Percentiles rank a stretch among this genome's conserved stretches.
phyloP scores from a whole-genome alignment of 2,329 filamentous ascomycete species.

The Lithohypha guttulata region DNA sequence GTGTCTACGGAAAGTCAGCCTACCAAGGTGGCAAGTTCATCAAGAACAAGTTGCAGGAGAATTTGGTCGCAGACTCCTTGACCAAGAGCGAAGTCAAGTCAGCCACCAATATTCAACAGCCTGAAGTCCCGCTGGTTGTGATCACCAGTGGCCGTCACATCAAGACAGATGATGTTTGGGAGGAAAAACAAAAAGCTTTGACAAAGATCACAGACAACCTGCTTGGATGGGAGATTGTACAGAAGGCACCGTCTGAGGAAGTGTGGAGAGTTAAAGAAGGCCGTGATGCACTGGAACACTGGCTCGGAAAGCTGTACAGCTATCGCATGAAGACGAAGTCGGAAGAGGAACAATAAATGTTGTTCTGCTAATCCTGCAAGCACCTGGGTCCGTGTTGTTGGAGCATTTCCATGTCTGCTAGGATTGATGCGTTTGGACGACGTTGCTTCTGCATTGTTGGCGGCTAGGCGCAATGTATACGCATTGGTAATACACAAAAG shows the following conservation, averaged over 20 bases:
- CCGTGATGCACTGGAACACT: slow-evolving; percentile 63
- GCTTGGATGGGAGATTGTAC: slow-evolving; percentile 74
- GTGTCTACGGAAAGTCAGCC: slow-evolving; percentile 69
- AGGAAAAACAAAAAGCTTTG: slow-evolving; percentile 72
- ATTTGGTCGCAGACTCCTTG: slow-evolving; percentile 72
- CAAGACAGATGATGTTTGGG: slow-evolving; percentile 60
- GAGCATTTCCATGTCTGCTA: no score
- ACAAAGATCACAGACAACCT: slow-evolving; percentile 70
- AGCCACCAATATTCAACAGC: slow-evolving; percentile 66
- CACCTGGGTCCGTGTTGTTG: no score
- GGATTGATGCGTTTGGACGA: no score
- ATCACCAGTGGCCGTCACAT: slow-evolving; percentile 71
- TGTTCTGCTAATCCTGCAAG: no score
- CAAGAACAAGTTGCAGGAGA: slow-evolving; percentile 88
- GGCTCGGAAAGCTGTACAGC: slow-evolving; percentile 57
- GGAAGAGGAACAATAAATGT: neutral
- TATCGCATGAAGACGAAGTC: neutral
- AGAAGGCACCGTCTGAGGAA: slow-evolving; percentile 64
- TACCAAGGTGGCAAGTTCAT: slow-evolving; percentile 74
- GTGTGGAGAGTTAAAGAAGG: slow-evolving; percentile 73
- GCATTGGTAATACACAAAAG: no score
- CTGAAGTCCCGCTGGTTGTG: slow-evolving; percentile 64
- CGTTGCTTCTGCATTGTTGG: no score
- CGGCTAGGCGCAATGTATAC: no score
- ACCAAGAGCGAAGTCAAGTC: slow-evolving; percentile 72